Percentiles rank a stretch among this genome's conserved stretches.
These are phyloP conservation scores for Podospora anserina DNA, from an alignment of 495 filamentous ascomycete genomes.

Conservation along the genomic window DNA sequence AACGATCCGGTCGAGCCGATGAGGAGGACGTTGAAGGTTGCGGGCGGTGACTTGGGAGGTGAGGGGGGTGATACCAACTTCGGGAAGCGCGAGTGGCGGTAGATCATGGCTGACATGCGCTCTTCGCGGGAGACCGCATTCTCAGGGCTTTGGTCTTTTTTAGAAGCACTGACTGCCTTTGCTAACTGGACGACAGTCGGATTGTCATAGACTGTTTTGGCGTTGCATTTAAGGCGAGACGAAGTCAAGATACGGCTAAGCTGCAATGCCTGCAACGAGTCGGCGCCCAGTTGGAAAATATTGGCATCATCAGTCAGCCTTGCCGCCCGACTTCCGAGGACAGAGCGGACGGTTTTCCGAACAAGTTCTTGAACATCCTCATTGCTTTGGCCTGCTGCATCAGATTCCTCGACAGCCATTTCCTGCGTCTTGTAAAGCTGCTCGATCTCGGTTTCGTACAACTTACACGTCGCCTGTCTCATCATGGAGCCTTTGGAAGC, in stretches of 20 bases:
- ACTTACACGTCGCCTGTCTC: slow-evolving; percentile 47
- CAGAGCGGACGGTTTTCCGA: not conserved
- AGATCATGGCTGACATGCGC: slow-evolving; percentile 3
- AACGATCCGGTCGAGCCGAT: slow-evolving; percentile 5
- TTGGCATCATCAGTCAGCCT: slow-evolving; percentile 30
- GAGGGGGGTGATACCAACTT: not conserved
- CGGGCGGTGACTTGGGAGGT: not conserved
- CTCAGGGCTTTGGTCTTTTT: not conserved
- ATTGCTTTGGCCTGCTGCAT: not conserved
- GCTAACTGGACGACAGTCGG: not conserved
- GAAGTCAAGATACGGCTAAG: slow-evolving; percentile 6
- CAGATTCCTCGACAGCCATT: not conserved
- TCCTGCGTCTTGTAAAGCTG: slow-evolving; percentile 42
- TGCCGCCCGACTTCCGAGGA: not conserved
- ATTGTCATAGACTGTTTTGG: slow-evolving; percentile 5
- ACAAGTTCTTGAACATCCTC: not conserved
- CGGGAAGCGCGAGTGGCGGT: not conserved
- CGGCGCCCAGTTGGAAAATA: slow-evolving; percentile 54
- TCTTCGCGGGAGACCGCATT: slow-evolving; percentile 1
- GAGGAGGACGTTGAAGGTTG: not conserved
- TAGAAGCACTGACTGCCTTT: not conserved
- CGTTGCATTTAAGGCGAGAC: not conserved
- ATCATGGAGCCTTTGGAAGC: slow-evolving; percentile 60
- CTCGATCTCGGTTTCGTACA: slow-evolving; percentile 48
- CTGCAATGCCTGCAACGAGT: slow-evolving; percentile 54